Base-by-base conservation (phyloP, 139 green algal species). In the Chlorella sorokiniana region DNA sequence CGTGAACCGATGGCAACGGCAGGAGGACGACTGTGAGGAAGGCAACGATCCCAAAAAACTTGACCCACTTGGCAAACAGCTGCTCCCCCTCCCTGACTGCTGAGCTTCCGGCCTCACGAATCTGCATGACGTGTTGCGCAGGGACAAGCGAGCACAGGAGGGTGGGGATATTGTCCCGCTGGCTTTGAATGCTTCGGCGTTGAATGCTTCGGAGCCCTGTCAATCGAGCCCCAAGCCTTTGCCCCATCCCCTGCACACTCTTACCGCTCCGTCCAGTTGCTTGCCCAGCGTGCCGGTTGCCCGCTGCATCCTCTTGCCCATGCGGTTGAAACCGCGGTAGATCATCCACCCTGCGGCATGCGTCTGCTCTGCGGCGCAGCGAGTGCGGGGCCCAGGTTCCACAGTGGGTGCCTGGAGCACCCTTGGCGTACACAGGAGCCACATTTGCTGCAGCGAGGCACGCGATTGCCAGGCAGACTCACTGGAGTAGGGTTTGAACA, bases 11-110 rank as follows among this genome's bases (percentile, higher is more conserved):
- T 20, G 78, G 78, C 65, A 84, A 65, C 35, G 78, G 78, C 63
- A 84, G 37, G 1, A 84, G 61, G 27, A 18, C 41, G 3, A 84
- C 33, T 11, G 78, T 79, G n/a, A 84, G 62, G 38, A 84, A n/a
- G 7, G 44, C 42, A 18, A 75, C 42, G 33, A 68, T 33, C 0
- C 62, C 59, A 31, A 40, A 29, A 75, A 84, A 84, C 54, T 76
- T 75, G n/a, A 84, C 23, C 56, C 72, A 84, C 61, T 74, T 73
- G n/a, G 68, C 42, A 6, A 84, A 4, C 18, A 84, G 40, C 25
- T 44, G 9, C 65, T 84, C 78, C 4, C 42, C 33, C 72, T 77
- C 72, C 3, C 25, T 4, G 18, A 78, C 78, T 2, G 78, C 78
- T 20, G 77, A 67, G 4, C 61, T 42, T 45, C 78, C 78, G 3